Evolutionary conservation across 257 asterid genomes (phyloP).

Genomic region (Parsonsia alboflavescens): DNA sequence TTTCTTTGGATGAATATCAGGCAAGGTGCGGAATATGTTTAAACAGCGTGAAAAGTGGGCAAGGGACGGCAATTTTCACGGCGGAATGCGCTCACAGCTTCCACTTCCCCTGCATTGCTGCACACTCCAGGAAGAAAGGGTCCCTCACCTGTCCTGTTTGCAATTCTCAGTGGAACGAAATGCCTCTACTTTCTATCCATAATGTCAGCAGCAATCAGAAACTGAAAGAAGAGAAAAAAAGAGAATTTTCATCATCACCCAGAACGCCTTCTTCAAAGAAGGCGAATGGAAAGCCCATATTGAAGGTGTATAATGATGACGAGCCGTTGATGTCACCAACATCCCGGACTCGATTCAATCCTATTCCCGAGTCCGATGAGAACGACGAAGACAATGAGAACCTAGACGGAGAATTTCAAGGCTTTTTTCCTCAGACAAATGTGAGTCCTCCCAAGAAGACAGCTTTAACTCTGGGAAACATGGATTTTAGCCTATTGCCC

Average conservation of each 20-base stretch:
- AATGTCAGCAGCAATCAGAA: constrained; percentile 13
- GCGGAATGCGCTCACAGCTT: constrained; percentile 95
- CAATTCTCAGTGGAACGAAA: constrained; percentile 61
- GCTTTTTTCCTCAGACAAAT: constrained; percentile 41
- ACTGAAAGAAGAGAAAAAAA: constrained; percentile 15
- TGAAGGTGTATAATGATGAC: constrained; percentile 86
- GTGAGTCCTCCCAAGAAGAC: constrained; percentile 25
- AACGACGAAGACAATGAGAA: constrained; percentile 54
- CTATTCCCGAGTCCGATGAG: constrained; percentile 87
- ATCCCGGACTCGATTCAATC: constrained; percentile 61
- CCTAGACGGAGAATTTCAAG: constrained; percentile 52
- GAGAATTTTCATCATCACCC: constrained; percentile 21
- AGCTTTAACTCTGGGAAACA: constrained; percentile 8
- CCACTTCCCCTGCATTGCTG: constrained; percentile 86
- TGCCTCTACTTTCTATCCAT: constrained; percentile 45
- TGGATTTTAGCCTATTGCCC: constrained; percentile 54
- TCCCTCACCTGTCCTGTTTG: constrained; percentile 75
- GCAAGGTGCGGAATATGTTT: constrained; percentile 76
- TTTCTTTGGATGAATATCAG: constrained; percentile 28
- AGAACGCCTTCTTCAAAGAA: constrained; percentile 11
- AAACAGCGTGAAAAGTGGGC: constrained; percentile 65
- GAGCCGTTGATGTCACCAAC: constrained; percentile 81
- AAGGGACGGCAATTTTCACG: constrained; percentile 92
- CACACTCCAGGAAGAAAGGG: constrained; percentile 56
- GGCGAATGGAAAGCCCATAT: constrained; percentile 20